Percentiles rank a stretch among this genome's conserved stretches.
These are phyloP conservation scores for Lepidium aucheri DNA, from an alignment of 345 rosid species.

Conservation along the genomic window DNA sequence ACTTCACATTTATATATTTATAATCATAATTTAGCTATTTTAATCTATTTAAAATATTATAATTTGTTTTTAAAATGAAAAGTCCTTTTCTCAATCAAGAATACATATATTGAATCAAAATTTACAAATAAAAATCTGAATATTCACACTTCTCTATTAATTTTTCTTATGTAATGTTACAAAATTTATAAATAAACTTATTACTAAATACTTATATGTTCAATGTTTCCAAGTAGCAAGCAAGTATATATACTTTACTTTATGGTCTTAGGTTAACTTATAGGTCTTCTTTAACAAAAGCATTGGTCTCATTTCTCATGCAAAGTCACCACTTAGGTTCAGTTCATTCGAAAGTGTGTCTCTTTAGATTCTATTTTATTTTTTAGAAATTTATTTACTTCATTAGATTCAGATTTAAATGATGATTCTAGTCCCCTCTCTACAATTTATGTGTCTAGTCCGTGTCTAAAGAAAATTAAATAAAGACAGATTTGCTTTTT, in stretches of 20 bases:
- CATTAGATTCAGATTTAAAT: background rate
- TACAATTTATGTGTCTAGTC: background rate
- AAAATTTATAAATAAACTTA: background rate
- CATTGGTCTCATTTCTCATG: conserved; percentile 16
- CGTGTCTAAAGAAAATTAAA: conserved; percentile 1
- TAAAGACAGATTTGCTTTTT: background rate
- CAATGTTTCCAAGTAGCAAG: conserved; percentile 24
- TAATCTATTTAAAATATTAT: background rate
- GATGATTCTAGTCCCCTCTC: conserved; percentile 13
- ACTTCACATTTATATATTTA: background rate
- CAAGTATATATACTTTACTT: conserved; percentile 17
- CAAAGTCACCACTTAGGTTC: conserved; percentile 24
- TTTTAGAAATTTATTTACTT: background rate
- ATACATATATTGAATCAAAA: background rate
- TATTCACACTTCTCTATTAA: background rate
- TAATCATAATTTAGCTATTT: background rate
- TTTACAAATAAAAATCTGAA: background rate
- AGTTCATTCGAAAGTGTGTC: conserved; percentile 19
- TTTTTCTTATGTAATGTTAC: background rate
- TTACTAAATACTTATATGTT: background rate
- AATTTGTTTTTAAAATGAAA: too few species aligned
- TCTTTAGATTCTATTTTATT: conserved; percentile 12
- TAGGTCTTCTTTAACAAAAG: conserved; percentile 25
- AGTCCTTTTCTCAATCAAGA: too few species aligned
- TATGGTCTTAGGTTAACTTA: conserved; percentile 16